Base-by-base conservation (phyloP, 352 stramenopile genomes). In the Phytopythium aichiense region DNA sequence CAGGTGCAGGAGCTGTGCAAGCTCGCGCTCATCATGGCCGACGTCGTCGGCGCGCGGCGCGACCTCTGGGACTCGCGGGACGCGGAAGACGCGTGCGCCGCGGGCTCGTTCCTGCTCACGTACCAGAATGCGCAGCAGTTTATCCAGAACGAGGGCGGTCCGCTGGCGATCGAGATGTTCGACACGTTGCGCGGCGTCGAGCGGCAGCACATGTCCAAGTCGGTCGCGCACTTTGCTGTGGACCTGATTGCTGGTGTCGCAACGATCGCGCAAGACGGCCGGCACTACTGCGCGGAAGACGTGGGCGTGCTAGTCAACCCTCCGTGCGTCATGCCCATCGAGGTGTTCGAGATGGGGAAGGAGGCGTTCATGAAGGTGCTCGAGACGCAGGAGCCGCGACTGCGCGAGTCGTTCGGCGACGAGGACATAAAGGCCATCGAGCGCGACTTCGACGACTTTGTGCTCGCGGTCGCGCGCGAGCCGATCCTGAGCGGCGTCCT, bases 91-190 rank as follows among this genome's bases (percentile, higher is more conserved):
- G 68, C 72, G 15, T 83, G 67, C 45, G 63, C 65, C 13, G 64
- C 72, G 15, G 78, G 76, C 2, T 82, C 78, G 13, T 82, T 84
- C 64, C 56, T 82, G 56, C 67, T 88, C 18, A 73, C 78, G 9
- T 77, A 71, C 60, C 72, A 76, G 46, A 83, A 79, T 58, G 71
- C 73, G 9, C 74, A 88, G 65, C 74, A 84, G 56, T 86, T 88
- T 55, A 84, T 88, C 40, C 72, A 86, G 57, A 83, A 77, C 45
- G 79, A 88, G 48, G 74, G 79, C 23, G 79, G 79, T 0, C 63
- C 69, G 12, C 18, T 88, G 53, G 76, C 74, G 28, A 75, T 78
- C 56, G 76, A 88, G 46, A 79, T 83, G 72, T 83, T 88, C 46
- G 79, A 86, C 46, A 70, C 58, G 4, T 65, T 88, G 22, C 64